phyloP scores from a whole-genome alignment of 2,329 filamentous ascomycete genomes.

The Stemphylium lycopersici region DNA sequence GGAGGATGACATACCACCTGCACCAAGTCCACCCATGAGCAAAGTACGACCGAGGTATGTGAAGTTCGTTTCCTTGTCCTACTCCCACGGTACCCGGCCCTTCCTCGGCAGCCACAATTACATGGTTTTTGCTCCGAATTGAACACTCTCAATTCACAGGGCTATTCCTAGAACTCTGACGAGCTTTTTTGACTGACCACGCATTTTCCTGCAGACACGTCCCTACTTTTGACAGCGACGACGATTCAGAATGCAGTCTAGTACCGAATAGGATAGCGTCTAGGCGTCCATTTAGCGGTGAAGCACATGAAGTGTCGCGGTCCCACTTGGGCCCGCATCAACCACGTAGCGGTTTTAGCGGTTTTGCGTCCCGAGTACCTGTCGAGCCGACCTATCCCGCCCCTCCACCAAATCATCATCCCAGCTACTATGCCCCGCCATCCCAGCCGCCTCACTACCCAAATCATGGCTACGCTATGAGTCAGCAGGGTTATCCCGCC shows the following conservation, averaged over 20 bases:
- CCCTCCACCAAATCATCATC: constrained; percentile 67
- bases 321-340: constrained; percentile 34
- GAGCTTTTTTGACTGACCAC: constrained; percentile 6
- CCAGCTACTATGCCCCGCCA: constrained; percentile 43
- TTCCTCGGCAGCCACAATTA: constrained; percentile 2
- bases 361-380: constrained; percentile 47
- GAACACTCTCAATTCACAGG: constrained; percentile 1
- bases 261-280: constrained; percentile 27
- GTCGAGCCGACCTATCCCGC: constrained; percentile 47
- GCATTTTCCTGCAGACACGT: constrained; percentile 27
- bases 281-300: constrained; percentile 37
- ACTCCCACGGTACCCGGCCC: background rate
- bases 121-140: background rate
- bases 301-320: constrained; percentile 37
- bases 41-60: constrained; percentile 32
- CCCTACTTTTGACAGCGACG: constrained; percentile 41
- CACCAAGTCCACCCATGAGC: constrained; percentile 43
- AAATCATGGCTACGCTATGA: constrained; percentile 42
- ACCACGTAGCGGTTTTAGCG: constrained; percentile 38
- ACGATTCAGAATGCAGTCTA: constrained; percentile 41
- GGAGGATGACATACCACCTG: constrained; percentile 42
- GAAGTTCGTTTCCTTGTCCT: background rate
- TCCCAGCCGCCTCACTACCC: constrained; percentile 45
- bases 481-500: constrained; percentile 38
- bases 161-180: background rate